These are phyloP conservation scores for Castanea sativa DNA, from an alignment of 306 rosid genomes.

Conservation along the genomic window DNA sequence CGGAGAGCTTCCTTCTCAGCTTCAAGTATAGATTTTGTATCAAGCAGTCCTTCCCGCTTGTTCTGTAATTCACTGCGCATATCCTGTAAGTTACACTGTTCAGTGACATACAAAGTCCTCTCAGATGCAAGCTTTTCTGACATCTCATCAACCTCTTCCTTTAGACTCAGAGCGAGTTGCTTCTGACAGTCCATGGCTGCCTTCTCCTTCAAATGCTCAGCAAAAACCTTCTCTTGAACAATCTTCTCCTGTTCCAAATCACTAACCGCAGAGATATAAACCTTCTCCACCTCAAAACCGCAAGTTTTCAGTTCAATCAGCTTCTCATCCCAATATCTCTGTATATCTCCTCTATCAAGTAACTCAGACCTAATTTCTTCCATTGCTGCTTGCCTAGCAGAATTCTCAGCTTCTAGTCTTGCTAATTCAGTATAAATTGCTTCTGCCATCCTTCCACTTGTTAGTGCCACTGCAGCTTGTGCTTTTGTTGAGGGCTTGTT, in stretches of 20 bases:
- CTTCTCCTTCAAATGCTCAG: conserved; percentile 64
- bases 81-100: conserved; percentile 48
- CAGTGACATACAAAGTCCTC: conserved; percentile 53
- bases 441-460: conserved; percentile 72
- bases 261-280: conserved; percentile 48
- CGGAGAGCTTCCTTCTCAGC: conserved; percentile 94
- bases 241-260: conserved; percentile 62
- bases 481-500: conserved; percentile 80
- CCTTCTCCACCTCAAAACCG: conserved; percentile 60
- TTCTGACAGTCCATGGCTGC: conserved; percentile 81
- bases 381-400: conserved; percentile 58
- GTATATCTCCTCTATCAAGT: conserved; percentile 72
- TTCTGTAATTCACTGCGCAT: conserved; percentile 51
- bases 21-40: conserved; percentile 70
- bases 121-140: conserved; percentile 69
- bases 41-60: conserved; percentile 58
- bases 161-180: conserved; percentile 62
- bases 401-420: conserved; percentile 63
- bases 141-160: conserved; percentile 74
- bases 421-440: conserved; percentile 56
- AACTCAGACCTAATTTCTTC: conserved; percentile 66
- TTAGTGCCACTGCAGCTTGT: conserved; percentile 81
- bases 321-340: conserved; percentile 72
- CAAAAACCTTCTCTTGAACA: conserved; percentile 47
- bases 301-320: conserved; percentile 55